Conservation (phyloP, 208 protist genomes). For the Naegleria lovaniensis region DNA sequence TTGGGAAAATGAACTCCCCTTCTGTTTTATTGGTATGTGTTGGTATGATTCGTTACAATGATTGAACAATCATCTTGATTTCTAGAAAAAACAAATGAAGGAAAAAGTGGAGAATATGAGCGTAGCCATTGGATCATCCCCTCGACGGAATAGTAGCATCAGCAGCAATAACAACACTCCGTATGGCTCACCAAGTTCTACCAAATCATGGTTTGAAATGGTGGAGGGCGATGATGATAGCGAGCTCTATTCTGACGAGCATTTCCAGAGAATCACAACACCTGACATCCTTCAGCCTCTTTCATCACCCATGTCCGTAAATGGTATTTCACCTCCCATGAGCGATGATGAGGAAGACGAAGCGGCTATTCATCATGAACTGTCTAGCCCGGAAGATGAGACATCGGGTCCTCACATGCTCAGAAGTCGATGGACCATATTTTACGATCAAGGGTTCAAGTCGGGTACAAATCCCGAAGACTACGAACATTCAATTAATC, state of each 20-base stretch:
- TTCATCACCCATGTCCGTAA: background rate
- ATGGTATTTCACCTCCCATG: background rate
- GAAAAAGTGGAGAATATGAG: background rate
- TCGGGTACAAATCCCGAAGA: background rate
- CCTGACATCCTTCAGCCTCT: background rate
- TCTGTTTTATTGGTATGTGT: too few relatives aligned
- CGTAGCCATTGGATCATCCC: background rate
- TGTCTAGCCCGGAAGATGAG: background rate
- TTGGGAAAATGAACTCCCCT: too few relatives aligned
- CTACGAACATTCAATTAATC: background rate
- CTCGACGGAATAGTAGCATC: too few relatives aligned
- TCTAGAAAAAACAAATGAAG: background rate
- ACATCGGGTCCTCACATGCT: background rate
- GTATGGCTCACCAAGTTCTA: too few relatives aligned
- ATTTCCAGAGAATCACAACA: background rate
- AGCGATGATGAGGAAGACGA: background rate
- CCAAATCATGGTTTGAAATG: background rate
- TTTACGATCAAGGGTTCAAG: conserved; percentile 14
- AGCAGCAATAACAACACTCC: background rate
- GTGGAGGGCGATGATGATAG: background rate
- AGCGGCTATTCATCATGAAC: too few relatives aligned
- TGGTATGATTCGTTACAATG: too few relatives aligned
- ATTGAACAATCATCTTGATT: background rate
- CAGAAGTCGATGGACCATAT: background rate
- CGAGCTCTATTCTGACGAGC: background rate